These are phyloP conservation scores for Diacronema lutheri DNA, from an alignment of 78 protist species.

Conservation along the genomic window DNA sequence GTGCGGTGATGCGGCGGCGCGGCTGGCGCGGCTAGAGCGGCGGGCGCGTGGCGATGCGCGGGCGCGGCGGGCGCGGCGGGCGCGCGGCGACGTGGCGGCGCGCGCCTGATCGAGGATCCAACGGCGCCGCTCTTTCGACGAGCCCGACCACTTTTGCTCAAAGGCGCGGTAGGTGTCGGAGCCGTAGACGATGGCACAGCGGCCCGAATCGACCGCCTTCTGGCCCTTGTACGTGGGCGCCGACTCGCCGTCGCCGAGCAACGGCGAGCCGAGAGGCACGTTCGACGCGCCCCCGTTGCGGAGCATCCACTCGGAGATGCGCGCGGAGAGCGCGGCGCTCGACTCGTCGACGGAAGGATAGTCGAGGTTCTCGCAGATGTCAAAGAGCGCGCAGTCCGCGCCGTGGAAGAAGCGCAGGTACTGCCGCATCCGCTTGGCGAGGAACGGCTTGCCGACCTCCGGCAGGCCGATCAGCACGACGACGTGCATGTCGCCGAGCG, in stretches of 20 bases:
- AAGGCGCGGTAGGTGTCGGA: neutral
- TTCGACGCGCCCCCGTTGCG: no score
- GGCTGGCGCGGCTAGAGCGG: no score
- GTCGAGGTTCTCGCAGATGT: neutral
- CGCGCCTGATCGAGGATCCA: neutral
- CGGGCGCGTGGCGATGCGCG: no score
- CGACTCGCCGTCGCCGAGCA: no score
- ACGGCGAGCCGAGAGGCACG: no score
- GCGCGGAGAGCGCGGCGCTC: no score
- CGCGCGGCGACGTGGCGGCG: no score
- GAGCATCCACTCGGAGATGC: no score
- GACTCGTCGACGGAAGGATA: no score
- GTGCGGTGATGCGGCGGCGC: no score
- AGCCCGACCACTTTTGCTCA: neutral
- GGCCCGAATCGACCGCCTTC: neutral
- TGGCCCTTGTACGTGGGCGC: no score
- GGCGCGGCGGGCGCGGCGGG: no score
- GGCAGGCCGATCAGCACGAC: neutral
- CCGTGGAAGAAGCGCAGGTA: neutral
- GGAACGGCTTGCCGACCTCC: neutral
- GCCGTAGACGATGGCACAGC: neutral
- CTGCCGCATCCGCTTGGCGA: neutral
- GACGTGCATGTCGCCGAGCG: neutral
- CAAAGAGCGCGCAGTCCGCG: neutral
- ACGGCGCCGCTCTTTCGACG: constrained; percentile 9